Evolutionary conservation across 2,329 filamentous ascomycete genomes (phyloP).

Genomic region (Remersonia thermophila): DNA sequence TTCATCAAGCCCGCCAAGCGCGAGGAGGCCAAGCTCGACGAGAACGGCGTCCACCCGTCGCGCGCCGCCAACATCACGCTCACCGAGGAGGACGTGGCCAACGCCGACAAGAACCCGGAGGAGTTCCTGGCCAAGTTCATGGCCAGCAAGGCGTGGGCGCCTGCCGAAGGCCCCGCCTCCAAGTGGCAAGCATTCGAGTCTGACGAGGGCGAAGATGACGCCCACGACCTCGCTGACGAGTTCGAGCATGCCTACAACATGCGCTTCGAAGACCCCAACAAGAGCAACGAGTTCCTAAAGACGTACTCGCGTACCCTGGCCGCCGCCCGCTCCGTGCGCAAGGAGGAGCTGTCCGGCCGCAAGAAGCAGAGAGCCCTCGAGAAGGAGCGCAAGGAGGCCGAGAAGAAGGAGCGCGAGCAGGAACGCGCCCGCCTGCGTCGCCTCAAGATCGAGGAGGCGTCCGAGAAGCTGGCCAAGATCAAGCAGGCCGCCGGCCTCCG

Average conservation of each 20-base stretch:
- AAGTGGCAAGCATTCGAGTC: conserved; percentile 78
- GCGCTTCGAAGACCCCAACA: conserved; percentile 84
- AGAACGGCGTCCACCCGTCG: conserved; percentile 44
- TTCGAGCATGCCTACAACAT: conserved; percentile 93
- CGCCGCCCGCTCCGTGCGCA: conserved; percentile 69
- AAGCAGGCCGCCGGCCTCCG: conserved; percentile 75
- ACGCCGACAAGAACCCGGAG: conserved; percentile 76
- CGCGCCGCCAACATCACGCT: conserved; percentile 34
- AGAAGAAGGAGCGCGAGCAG: conserved; percentile 61
- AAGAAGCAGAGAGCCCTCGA: conserved; percentile 71
- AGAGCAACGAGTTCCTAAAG: conserved; percentile 75
- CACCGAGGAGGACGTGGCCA: conserved; percentile 52
- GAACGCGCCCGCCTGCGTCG: conserved; percentile 77
- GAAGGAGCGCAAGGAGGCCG: conserved; percentile 62
- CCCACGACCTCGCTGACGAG: conserved; percentile 63
- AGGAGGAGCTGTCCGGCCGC: conserved; percentile 66
- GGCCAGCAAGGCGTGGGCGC: conserved; percentile 80
- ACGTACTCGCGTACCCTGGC: conserved; percentile 83
- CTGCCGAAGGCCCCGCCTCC: conserved; percentile 39
- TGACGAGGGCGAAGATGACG: conserved; percentile 70
- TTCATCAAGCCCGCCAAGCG: conserved; percentile 62
- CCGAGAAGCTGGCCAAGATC: conserved; percentile 76
- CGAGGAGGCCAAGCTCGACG: conserved; percentile 22
- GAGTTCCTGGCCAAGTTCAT: conserved; percentile 92
- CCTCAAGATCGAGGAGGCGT: conserved; percentile 81